These are phyloP conservation scores for Prototheca wickerhamii DNA, from an alignment of 163 green algal species.

Conservation along the genomic window DNA sequence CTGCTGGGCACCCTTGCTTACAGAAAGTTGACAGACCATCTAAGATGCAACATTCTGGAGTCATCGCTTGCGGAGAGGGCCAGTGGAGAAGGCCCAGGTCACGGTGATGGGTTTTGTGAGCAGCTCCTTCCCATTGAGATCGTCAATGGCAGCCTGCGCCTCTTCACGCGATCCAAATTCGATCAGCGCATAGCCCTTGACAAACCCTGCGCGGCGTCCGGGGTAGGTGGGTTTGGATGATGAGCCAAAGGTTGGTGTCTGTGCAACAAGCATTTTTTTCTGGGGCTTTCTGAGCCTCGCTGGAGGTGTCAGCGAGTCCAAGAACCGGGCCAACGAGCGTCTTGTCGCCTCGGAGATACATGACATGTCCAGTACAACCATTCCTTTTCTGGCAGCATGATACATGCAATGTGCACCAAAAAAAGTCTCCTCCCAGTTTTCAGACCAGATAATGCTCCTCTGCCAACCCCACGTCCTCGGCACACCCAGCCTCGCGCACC, in stretches of 20 bases:
- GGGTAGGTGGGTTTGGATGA: not conserved
- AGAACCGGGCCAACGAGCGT: too few relatives aligned
- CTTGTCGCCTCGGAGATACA: too few relatives aligned
- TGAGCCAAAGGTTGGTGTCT: not conserved
- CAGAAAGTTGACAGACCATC: not conserved
- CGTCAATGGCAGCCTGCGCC: slow-evolving; percentile 70
- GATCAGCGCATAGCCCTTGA: slow-evolving; percentile 75
- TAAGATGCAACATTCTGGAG: not conserved
- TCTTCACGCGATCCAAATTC: slow-evolving; percentile 80
- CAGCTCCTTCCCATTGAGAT: slow-evolving; percentile 70
- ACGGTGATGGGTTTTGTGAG: slow-evolving; percentile 40
- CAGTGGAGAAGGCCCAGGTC: slow-evolving; percentile 60
- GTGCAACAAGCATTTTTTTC: not conserved
- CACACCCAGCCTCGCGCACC: slow-evolving; percentile 25
- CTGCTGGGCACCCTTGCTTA: not conserved
- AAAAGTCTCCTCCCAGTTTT: not conserved
- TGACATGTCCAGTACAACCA: too few relatives aligned
- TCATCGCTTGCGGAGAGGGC: slow-evolving; percentile 12
- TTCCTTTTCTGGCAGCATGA: not conserved
- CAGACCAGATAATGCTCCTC: not conserved
- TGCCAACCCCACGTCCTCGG: not conserved
- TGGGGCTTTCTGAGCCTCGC: not conserved
- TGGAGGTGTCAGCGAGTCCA: too few relatives aligned
- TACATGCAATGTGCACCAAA: not conserved
- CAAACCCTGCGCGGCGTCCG: slow-evolving; percentile 9